Evolutionary conservation across 768 basidiomycete species (phyloP), one percentile per base, ranked within the genome.

Genomic region (Mrakia gelida): DNA sequence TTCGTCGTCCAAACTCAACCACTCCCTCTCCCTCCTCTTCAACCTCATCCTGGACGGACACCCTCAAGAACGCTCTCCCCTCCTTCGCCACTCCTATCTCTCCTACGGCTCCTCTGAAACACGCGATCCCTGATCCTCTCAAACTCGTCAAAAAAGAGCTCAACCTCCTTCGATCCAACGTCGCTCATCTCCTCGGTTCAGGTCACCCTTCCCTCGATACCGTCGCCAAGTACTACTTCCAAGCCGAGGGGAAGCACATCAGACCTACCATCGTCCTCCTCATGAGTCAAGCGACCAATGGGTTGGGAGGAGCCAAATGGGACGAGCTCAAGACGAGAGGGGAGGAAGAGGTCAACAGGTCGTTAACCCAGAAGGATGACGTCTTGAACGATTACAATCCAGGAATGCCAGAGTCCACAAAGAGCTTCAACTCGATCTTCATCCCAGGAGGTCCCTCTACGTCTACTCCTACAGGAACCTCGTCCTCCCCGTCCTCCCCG

Each of bases 341-440:
- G 28, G 81, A 87, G 70, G 86, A 89, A 18, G 89, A 90, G 81
- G 87, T 96, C 78, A 91, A 98, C 85, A 87, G 89, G 70, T 91
- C 93, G n/a, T 86, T 98, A 80, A 90, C 89, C 72, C 88, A 88
- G 32, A 87, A 91, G 10, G 91, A 92, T 83, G 84, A 84, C 18
- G 91, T 95, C 28, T 87, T 98, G 81, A 91, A 93, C 84, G 94
- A 98, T 85, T 92, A 90, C 87, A 95, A 98, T 84, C 92, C 93
- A 3, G 83, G 86, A 82, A 92, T 95, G 91, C 89, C 91, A 7
- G 91, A 93, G 84, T 86, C 90, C 79, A 90, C 91, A 32, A 84
- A 88, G 30, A 91, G 92, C 0, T 94, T 95, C 83, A 83, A 87
- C n/a, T 76, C 75, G 32, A 82, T 84, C 30, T 87, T 87, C 38